Conservation (phyloP, 345 rosid genomes). For the Hibiscus tridactylites region DNA sequence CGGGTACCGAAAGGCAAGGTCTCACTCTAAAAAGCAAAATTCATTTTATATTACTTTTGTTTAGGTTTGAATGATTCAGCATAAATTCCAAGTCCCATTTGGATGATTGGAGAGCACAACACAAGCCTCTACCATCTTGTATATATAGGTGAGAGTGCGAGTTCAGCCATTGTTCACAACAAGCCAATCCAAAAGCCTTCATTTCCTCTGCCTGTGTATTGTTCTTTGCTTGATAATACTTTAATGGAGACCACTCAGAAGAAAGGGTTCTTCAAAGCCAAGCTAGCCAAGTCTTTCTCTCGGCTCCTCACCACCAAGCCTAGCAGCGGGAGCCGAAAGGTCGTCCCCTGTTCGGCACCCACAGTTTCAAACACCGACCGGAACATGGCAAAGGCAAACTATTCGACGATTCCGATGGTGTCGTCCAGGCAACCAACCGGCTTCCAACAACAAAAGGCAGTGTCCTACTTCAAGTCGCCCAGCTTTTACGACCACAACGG, state of each 20-base stretch:
- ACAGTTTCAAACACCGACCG: background rate
- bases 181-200: too few relatives aligned
- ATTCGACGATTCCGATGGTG: background rate
- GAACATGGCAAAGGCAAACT: background rate
- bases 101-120: too few relatives aligned
- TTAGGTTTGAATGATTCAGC: too few relatives aligned
- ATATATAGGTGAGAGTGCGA: too few relatives aligned
- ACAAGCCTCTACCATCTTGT: too few relatives aligned
- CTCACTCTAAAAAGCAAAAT: too few relatives aligned
- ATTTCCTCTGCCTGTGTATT: too few relatives aligned
- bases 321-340: slow-evolving; percentile 4
- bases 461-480: background rate
- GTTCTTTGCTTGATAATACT: too few relatives aligned
- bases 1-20: too few relatives aligned
- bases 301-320: background rate
- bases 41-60: too few relatives aligned
- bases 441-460: background rate
- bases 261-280: slow-evolving; percentile 19
- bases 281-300: slow-evolving; percentile 17
- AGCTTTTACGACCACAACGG: slow-evolving; percentile 3
- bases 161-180: too few relatives aligned
- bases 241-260: slow-evolving; percentile 24
- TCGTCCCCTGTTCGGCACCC: background rate
- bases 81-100: too few relatives aligned
- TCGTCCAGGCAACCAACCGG: slow-evolving; percentile 5